Evolutionary conservation across 192 early-diverging fungal genomes (phyloP), one percentile per base, ranked within the genome.

Genomic region (Rhizophagus sp.): DNA sequence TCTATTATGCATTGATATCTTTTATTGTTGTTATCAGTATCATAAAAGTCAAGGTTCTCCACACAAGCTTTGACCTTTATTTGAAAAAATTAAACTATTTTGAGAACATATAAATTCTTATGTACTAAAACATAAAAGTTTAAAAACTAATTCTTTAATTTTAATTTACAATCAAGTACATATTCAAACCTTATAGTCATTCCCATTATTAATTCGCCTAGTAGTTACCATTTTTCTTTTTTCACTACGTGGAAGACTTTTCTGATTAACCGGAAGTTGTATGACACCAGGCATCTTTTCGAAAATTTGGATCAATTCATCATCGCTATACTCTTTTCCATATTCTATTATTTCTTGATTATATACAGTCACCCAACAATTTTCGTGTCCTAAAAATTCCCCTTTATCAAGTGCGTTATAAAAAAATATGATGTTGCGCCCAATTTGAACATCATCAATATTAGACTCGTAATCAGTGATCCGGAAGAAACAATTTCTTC

Each of bases 141-240:
- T 47, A 47, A 47, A 47, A 47, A 47, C 11, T 12, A 47, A 12
- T 47, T 47, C 11, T 47, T 44, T 44, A 44, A 44, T 44, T 44
- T 44, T 44, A 44, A 44, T 44, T 44, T 44, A 44, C 41, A 50
- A 19, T 52, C 50, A 52, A 52, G 50, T 5, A 75, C 57, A 19
- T 36, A 62, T 75, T 75, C 74, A 75, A 75, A 75, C 74, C 61
- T 75, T 75, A 12, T 63, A 75, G 8, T 75, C 74, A 63, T 39
- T 10, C 12, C 73, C 74, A 75, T 22, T 63, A 39, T 75, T 63
- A 75, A 13, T 25, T 4, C 73, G 49, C 50, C 33, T 47, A 75
- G 17, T 3, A 39, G 50, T 75, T n/a, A 75, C 73, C 57, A 75
- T 75, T 25, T 75, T 62, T 36, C 30, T 50, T 39, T 25, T 49